Base-by-base conservation (phyloP, 2,329 filamentous ascomycete genomes). In the Lachnellula arida region DNA sequence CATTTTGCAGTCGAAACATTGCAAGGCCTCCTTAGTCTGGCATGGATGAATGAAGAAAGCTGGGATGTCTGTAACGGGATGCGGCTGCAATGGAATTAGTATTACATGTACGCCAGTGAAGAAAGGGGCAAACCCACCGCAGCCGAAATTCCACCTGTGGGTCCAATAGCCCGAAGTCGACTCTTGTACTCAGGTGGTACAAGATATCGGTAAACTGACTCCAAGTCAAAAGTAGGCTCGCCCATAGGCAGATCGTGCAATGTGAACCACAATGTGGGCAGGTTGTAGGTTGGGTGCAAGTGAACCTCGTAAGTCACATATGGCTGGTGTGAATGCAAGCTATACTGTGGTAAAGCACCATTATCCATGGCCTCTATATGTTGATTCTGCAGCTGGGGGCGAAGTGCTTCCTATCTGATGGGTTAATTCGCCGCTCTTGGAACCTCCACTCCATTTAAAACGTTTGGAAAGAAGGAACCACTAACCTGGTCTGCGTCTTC, bases 31-130 rank as follows among this genome's bases (percentile, higher is more conserved):
- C 54, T 88, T 88, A 8, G 94, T 89, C 70, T 89, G 84, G 74
- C 94, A 97, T 23, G 94, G 93, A 74, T 99, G 94, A 65, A 97
- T 81, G 73, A 96, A 97, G 73, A 93, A 97, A 49, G 85, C 82
- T 42, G 91, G 90, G 56, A 86, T 73, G 52, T 87, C 88, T 56
- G 85, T 89, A 57, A 89, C 73, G 51, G 94, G 93, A 78, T 97
- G 91, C 72, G 65, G 67, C 69, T 71, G 51, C 28, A 19, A 39
- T 28, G 8, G 28, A 44, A 37, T 58, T 53, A 60, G 55, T 25
- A 53, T 43, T 28, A 32, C 35, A 8, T 42, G 32, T 22, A 39
- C 14, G 15, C 39, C 12, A 37, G n/a, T 22, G 12, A 28, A 39
- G 40, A 34, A 46, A 47, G 49, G n/a, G 32, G n/a, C 35, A 34